These are phyloP conservation scores for Bassia scoparia DNA, from an alignment of 148 eudicot species.

Conservation along the genomic window DNA sequence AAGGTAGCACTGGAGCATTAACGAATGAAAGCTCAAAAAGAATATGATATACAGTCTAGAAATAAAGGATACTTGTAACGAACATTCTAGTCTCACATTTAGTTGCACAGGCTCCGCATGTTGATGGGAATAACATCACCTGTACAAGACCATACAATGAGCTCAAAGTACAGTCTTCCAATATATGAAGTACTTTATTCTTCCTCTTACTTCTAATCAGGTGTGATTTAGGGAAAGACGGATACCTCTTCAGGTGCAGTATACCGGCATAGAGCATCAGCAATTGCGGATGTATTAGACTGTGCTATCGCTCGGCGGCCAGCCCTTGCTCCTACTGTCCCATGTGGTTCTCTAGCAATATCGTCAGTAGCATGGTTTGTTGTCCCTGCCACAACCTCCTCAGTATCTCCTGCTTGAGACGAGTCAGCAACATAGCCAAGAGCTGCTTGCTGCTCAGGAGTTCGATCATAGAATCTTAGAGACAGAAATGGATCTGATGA, in stretches of 20 bases:
- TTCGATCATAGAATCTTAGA: slow-evolving; percentile 72
- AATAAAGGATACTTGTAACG: slow-evolving; percentile 85
- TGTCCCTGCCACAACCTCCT: slow-evolving; percentile 37
- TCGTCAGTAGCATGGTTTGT: slow-evolving; percentile 26
- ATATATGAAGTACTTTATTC: neutral
- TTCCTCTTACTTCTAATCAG: neutral
- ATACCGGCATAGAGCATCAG: slow-evolving; percentile 82
- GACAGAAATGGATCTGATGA: slow-evolving; percentile 68
- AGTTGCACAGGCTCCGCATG: slow-evolving; percentile 83
- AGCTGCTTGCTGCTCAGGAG: slow-evolving; percentile 77
- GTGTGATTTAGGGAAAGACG: neutral
- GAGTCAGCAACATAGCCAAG: slow-evolving; percentile 63
- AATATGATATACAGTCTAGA: neutral
- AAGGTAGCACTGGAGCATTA: neutral
- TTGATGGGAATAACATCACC: slow-evolving; percentile 97
- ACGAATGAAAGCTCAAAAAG: neutral
- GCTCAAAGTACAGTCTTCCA: neutral
- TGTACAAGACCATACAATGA: slow-evolving; percentile 23
- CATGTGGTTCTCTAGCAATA: slow-evolving; percentile 58
- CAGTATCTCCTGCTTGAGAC: slow-evolving; percentile 43
- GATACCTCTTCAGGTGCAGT: slow-evolving; percentile 91
- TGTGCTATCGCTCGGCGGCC: slow-evolving; percentile 88
- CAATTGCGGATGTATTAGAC: slow-evolving; percentile 59
- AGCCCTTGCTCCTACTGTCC: slow-evolving; percentile 80
- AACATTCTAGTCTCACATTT: slow-evolving; percentile 89